phyloP scores from a whole-genome alignment of 257 asterid species.

The Solanum microdontum region DNA sequence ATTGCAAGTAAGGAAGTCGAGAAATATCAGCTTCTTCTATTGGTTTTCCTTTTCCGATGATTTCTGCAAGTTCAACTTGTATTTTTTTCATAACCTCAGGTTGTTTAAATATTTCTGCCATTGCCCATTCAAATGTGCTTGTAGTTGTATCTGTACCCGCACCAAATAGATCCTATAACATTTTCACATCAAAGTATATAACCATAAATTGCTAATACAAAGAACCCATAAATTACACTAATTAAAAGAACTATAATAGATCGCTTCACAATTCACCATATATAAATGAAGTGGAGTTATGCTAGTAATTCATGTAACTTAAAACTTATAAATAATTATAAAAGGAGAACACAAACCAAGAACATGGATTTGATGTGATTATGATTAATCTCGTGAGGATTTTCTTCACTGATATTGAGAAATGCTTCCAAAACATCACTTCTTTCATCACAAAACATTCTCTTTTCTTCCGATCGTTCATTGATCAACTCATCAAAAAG shows the following conservation, averaged over 20 bases:
- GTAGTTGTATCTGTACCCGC: slow-evolving; percentile 12
- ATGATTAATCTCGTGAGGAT: background rate
- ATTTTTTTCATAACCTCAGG: too few species aligned
- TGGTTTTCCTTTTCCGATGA: too few species aligned
- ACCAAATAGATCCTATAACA: slow-evolving; percentile 2
- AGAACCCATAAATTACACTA: too few species aligned
- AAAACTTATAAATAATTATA: background rate
- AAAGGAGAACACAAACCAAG: background rate
- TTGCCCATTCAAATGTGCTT: slow-evolving; percentile 14
- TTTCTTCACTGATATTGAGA: background rate
- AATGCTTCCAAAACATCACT: background rate
- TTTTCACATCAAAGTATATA: background rate
- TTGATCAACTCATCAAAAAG: background rate
- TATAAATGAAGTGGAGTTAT: background rate
- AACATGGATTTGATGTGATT: background rate
- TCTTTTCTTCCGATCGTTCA: background rate
- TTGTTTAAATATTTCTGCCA: slow-evolving; percentile 1
- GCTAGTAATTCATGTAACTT: too few species aligned
- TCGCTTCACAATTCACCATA: too few species aligned
- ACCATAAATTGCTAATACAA: too few species aligned
- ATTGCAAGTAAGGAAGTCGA: too few species aligned
- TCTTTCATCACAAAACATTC: fast-evolving
- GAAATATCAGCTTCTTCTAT: too few species aligned
- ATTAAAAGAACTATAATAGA: too few species aligned
- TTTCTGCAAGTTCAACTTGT: background rate